phyloP scores from a whole-genome alignment of 805 yeast genomes.

The Babjeviella inositovora region DNA sequence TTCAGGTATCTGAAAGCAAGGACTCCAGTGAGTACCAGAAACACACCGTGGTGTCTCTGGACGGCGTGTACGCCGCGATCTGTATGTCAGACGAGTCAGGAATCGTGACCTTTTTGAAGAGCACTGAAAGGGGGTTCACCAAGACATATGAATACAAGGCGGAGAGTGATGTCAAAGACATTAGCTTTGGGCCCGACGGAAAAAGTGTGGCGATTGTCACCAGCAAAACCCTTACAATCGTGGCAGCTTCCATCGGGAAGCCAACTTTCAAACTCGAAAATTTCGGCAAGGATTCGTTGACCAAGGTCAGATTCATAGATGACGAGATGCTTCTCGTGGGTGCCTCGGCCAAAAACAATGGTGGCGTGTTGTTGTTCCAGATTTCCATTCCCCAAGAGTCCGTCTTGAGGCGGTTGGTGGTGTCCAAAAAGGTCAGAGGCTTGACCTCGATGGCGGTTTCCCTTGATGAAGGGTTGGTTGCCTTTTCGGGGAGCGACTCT shows the following conservation, averaged over 20 bases:
- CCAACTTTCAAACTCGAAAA: too few relatives aligned
- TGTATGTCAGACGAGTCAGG: too few relatives aligned
- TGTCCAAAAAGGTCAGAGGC: too few relatives aligned
- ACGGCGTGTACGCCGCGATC: conserved; percentile 49
- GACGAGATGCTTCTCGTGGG: conserved; percentile 23
- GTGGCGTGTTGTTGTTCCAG: conserved; percentile 25
- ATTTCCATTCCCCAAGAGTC: conserved; percentile 23
- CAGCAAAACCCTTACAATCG: conserved; percentile 28
- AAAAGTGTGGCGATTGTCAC: conserved; percentile 51
- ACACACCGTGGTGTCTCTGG: conserved; percentile 35
- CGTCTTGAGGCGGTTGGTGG: conserved; percentile 19
- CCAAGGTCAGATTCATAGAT: conserved; percentile 24
- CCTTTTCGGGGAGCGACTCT: conserved; percentile 50
- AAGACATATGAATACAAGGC: too few relatives aligned
- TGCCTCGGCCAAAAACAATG: conserved; percentile 19
- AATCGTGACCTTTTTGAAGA: too few relatives aligned
- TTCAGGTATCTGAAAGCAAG: conserved; percentile 35
- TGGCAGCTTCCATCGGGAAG: conserved; percentile 31
- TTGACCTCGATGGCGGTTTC: too few relatives aligned
- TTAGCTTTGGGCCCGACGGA: conserved; percentile 54
- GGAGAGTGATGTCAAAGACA: conserved; percentile 41
- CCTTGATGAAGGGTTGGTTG: conserved; percentile 28
- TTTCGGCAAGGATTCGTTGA: conserved; percentile 12
- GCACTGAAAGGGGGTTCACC: too few relatives aligned
- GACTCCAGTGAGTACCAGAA: conserved; percentile 48